Base-by-base conservation (phyloP, 495 filamentous ascomycete species). In the Penicillium pancosmium region DNA sequence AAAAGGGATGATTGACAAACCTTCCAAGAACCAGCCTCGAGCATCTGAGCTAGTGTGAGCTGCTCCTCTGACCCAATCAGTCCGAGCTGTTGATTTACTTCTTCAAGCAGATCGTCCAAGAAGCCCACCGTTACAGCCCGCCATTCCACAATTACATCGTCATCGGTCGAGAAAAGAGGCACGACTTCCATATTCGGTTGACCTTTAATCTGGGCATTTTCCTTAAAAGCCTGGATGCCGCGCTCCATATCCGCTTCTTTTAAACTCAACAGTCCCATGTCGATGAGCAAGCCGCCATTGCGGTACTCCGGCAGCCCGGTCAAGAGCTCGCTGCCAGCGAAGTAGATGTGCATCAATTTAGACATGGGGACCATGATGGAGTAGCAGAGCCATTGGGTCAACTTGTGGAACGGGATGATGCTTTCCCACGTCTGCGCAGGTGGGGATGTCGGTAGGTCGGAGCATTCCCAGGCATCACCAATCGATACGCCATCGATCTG, bases 401-500 rank as follows among this genome's bases (percentile, higher is more conserved):
- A 78, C 67, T 91, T 91, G 73, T 91, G 88, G 73, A 89, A 88
- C 1, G 95, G 93, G 7, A 96, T 87, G 62, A 98, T 97, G 64
- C 83, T 89, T 68, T 98, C 93, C 95, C 94, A 98, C 0, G 87
- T 82, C 33, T 87, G 82, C 11, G 87, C 83, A 18, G 88, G 88
- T 16, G 90, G 86, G 3, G 84, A 86, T 21, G 73, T 74, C 1
- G 93, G 92, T 82, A 98, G 87, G 48, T 86, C 83, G 35, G 87
- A 88, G 71, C 92, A 97, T 0, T 86, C 88, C 94, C 94, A 98
- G 27, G 95, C 94, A 68, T 98, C 94, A 44, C 94, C 94, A 50
- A 98, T 87, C 0, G 92, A 86, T 33, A 93, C 80, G 5, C 91
- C 91, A 67, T 96, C 91, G 62, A 98, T 88, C 60, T 89, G 86